Conservation (phyloP, 2,329 filamentous ascomycete genomes). For the Calonectria hawksworthii region DNA sequence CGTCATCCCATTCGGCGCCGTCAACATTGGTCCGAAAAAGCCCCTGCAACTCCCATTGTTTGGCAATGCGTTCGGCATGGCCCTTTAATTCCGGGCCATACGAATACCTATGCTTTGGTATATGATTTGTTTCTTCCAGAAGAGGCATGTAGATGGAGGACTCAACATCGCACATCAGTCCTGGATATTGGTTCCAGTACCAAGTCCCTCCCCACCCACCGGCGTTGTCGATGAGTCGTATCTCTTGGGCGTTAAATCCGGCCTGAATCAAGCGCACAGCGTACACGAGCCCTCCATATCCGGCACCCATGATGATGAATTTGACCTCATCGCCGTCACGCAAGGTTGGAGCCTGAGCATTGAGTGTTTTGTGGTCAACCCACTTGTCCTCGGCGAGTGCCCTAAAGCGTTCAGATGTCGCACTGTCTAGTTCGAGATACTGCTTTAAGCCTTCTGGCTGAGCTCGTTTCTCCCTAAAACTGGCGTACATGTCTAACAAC, state of each 20-base stretch:
- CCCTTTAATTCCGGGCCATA: background rate
- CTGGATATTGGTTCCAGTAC: background rate
- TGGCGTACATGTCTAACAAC: background rate
- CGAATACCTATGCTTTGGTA: background rate
- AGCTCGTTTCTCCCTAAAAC: background rate
- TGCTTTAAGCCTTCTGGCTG: background rate
- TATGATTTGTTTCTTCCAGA: background rate
- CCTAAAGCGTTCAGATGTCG: background rate
- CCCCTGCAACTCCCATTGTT: background rate
- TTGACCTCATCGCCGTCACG: background rate
- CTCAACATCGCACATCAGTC: background rate
- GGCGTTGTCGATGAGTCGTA: background rate
- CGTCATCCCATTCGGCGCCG: background rate
- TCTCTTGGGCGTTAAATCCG: background rate
- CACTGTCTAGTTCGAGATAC: background rate
- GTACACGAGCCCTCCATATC: background rate
- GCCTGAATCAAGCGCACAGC: background rate
- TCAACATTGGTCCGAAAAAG: background rate
- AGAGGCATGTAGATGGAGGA: background rate
- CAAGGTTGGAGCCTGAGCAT: background rate
- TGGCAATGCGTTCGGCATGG: background rate
- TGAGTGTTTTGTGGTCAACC: background rate
- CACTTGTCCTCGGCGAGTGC: background rate
- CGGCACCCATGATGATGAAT: background rate
- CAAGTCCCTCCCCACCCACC: background rate